These are phyloP conservation scores for baker's yeast (Saccharomyces cerevisiae) DNA, from an alignment of 805 yeast genomes.

Conservation along the genomic window DNA sequence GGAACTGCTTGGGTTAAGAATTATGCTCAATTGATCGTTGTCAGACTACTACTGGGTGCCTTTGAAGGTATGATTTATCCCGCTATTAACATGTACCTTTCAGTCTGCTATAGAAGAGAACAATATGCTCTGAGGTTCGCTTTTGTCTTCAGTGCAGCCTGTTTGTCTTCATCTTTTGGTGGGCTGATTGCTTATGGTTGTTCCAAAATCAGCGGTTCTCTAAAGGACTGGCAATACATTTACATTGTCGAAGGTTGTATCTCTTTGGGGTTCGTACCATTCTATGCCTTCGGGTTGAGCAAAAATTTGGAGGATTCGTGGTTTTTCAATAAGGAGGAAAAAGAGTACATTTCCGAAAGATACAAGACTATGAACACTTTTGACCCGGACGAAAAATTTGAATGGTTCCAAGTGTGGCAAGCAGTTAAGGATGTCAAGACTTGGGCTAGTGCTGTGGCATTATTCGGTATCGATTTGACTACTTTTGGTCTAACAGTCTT, in stretches of 20 bases:
- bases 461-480: constrained; percentile 35
- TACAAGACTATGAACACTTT: constrained; percentile 30
- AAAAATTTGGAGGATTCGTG: constrained; percentile 33
- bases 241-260: constrained; percentile 44
- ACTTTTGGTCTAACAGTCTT: constrained; percentile 38
- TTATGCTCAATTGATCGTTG: constrained; percentile 38
- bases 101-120: constrained; percentile 39
- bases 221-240: constrained; percentile 45
- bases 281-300: constrained; percentile 34
- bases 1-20: constrained; percentile 36
- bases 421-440: constrained; percentile 27
- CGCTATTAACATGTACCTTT: constrained; percentile 38
- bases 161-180: constrained; percentile 48
- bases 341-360: constrained; percentile 31
- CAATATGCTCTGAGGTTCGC: constrained; percentile 44
- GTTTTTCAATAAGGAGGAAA: constrained; percentile 36
- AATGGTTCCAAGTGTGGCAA: constrained; percentile 31
- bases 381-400: constrained; percentile 31
- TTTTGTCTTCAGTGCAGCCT: constrained; percentile 43
- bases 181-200: constrained; percentile 46
- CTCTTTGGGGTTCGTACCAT: constrained; percentile 33
- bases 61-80: constrained; percentile 48
- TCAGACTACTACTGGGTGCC: constrained; percentile 43
- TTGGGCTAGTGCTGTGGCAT: constrained; percentile 28
- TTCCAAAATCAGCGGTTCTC: constrained; percentile 33